phyloP scores from a whole-genome alignment of 331 rosid species.

The Prunus yedoensis region DNA sequence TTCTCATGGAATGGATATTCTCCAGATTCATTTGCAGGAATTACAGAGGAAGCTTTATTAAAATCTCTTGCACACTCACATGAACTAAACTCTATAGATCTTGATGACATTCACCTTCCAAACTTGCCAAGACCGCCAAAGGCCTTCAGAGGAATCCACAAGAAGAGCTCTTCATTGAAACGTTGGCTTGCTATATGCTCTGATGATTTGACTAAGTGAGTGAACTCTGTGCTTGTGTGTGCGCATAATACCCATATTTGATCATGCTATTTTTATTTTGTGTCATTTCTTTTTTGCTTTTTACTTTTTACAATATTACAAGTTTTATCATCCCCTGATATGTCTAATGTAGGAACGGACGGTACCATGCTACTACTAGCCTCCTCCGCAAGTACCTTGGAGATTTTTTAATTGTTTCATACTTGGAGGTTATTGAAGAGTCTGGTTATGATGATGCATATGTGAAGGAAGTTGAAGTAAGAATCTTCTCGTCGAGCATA shows the following conservation, averaged over 20 bases:
- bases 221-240: conserved; percentile 1
- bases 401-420: conserved; percentile 84
- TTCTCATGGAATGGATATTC: conserved; percentile 34
- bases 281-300: neutral
- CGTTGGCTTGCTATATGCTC: conserved; percentile 95
- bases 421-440: conserved; percentile 73
- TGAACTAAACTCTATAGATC: conserved; percentile 49
- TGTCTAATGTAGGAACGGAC: conserved; percentile 61
- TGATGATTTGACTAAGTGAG: conserved; percentile 75
- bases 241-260: neutral
- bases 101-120: conserved; percentile 61
- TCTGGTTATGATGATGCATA: conserved; percentile 79
- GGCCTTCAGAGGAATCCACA: conserved; percentile 77
- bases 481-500: conserved; percentile 10
- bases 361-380: conserved; percentile 52
- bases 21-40: conserved; percentile 69
- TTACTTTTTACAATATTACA: conserved; percentile 8
- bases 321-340: conserved; percentile 21
- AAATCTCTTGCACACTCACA: conserved; percentile 58
- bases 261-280: neutral
- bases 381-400: conserved; percentile 95
- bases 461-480: conserved; percentile 88
- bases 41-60: conserved; percentile 56
- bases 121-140: conserved; percentile 80
- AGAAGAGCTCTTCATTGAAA: conserved; percentile 80